Evolutionary conservation across 441 rosid genomes (phyloP).

Genomic region (Syzygium syzygioides): DNA sequence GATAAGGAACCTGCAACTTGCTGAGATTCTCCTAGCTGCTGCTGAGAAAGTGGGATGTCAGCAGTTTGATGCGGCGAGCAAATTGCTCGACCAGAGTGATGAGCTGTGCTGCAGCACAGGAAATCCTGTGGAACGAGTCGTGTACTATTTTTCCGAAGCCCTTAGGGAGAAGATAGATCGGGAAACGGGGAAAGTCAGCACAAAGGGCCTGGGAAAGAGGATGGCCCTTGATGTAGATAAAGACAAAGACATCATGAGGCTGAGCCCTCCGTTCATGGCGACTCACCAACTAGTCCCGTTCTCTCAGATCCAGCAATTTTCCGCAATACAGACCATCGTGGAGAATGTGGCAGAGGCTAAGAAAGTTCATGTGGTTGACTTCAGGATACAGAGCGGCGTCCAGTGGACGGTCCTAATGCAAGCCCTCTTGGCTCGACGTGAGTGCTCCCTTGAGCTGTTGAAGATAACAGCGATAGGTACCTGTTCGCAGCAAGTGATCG

Average conservation of each 20-base stretch:
- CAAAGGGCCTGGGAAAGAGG: neutral
- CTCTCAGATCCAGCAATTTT: slow-evolving; percentile 12
- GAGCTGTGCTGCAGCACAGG: slow-evolving; percentile 16
- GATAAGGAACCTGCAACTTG: slow-evolving; percentile 17
- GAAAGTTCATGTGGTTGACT: slow-evolving; percentile 21
- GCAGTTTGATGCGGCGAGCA: slow-evolving; percentile 10
- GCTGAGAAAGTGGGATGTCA: slow-evolving; percentile 14
- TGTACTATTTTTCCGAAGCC: slow-evolving; percentile 20
- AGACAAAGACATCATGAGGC: neutral
- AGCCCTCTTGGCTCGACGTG: slow-evolving; percentile 20
- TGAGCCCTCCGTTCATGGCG: neutral
- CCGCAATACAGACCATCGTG: slow-evolving; percentile 18
- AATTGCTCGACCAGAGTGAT: slow-evolving; percentile 13
- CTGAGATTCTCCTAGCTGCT: slow-evolving; percentile 13
- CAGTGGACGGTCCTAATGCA: slow-evolving; percentile 22
- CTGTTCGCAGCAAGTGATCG: neutral
- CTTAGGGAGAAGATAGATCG: slow-evolving; percentile 15
- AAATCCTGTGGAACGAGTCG: slow-evolving; percentile 17
- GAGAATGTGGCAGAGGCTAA: slow-evolving; percentile 10
- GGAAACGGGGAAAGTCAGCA: slow-evolving; percentile 1
- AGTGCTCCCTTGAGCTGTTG: slow-evolving; percentile 22
- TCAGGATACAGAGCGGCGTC: slow-evolving; percentile 13
- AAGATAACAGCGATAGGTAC: slow-evolving; percentile 24
- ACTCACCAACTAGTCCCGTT: slow-evolving; percentile 13
- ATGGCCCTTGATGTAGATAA: neutral